phyloP scores from a whole-genome alignment of 768 basidiomycete species.

The Russula lepida region DNA sequence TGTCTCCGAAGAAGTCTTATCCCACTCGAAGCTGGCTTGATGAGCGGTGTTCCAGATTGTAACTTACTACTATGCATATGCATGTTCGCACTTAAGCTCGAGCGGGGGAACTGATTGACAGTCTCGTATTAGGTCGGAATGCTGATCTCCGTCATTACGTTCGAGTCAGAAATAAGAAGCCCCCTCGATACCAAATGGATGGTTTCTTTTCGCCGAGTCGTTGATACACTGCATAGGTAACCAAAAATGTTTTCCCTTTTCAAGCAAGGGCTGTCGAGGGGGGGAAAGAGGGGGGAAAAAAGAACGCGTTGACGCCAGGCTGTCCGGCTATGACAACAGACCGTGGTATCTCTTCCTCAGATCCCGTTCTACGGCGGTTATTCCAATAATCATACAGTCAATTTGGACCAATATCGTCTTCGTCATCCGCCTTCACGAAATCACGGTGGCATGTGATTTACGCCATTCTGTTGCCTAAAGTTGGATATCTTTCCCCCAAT shows the following conservation, averaged over 20 bases:
- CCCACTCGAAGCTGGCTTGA: conserved; percentile 53
- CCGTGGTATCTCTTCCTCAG: background rate
- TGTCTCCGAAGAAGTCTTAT: conserved; percentile 71
- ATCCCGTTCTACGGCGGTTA: background rate
- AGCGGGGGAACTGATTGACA: too few relatives aligned
- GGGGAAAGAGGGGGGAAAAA: background rate
- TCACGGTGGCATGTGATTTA: background rate
- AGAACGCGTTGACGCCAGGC: background rate
- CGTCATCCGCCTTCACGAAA: background rate
- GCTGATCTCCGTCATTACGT: too few relatives aligned
- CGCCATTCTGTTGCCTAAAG: background rate
- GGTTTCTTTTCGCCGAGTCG: background rate
- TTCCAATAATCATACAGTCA: background rate
- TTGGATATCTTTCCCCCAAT: background rate
- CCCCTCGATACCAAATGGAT: background rate
- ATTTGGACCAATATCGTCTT: background rate
- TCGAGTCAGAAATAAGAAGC: too few relatives aligned
- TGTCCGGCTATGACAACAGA: background rate
- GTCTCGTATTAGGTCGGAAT: too few relatives aligned
- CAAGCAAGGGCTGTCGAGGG: background rate
- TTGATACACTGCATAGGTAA: background rate
- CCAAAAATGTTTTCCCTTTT: background rate
- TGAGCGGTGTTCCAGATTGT: too few relatives aligned
- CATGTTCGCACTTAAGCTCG: too few relatives aligned
- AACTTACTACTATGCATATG: too few relatives aligned